Percentiles rank a stretch among this genome's conserved stretches.
These are phyloP conservation scores for Paracoccidioides brasiliensis DNA, from an alignment of 2,329 filamentous ascomycete genomes.

Conservation along the genomic window DNA sequence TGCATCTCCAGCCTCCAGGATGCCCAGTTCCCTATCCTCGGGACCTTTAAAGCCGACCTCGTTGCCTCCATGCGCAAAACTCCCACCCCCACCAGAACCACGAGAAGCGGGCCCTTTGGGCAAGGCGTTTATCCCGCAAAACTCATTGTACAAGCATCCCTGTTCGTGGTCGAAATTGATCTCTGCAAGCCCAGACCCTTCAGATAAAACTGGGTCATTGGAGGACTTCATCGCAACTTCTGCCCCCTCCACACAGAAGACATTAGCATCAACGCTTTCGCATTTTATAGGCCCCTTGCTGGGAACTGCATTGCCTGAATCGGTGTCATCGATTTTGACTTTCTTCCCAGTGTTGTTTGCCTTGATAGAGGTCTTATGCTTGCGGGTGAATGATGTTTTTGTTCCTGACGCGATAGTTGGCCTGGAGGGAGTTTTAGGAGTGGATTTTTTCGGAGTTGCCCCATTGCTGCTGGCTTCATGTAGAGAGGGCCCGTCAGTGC, in stretches of 20 bases:
- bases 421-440: conserved; percentile 15
- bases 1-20: background rate
- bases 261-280: background rate
- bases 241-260: background rate
- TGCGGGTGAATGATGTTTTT: conserved; percentile 12
- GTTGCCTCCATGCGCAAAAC: background rate
- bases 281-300: background rate
- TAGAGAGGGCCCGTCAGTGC: background rate
- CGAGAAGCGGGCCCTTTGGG: background rate
- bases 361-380: conserved; percentile 9
- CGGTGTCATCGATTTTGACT: conserved; percentile 7
- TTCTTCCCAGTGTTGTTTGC: conserved; percentile 4
- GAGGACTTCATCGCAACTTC: background rate
- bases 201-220: conserved; percentile 8
- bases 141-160: conserved; percentile 4
- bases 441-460: conserved; percentile 13
- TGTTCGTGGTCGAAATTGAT: background rate
- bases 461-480: conserved; percentile 13
- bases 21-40: background rate
- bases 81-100: background rate
- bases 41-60: background rate
- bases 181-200: background rate
- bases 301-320: background rate
- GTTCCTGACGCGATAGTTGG: conserved; percentile 8
- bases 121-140: conserved; percentile 6